Percentiles rank a stretch among this genome's conserved stretches.
phyloP scores from a whole-genome alignment of 163 green algal genomes.

The Picocystis sp. region DNA sequence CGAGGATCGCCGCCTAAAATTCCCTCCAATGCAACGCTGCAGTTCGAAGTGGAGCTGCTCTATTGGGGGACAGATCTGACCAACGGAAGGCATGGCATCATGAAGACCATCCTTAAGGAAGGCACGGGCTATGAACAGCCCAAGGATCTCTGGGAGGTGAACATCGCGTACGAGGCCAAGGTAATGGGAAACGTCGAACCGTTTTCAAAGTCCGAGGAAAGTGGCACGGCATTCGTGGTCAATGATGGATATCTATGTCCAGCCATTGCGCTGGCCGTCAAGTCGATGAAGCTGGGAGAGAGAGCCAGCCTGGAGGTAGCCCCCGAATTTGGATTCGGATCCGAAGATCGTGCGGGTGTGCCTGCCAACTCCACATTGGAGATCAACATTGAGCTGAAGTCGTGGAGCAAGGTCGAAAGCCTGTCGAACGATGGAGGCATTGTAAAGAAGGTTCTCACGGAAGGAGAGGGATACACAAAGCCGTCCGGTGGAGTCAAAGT shows the following conservation, averaged over 20 bases:
- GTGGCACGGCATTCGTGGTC: constrained; percentile 13
- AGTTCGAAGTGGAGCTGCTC: constrained; percentile 65
- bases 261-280: constrained; percentile 31
- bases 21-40: constrained; percentile 53
- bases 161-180: constrained; percentile 21
- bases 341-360: constrained; percentile 23
- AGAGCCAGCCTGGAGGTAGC: constrained; percentile 33
- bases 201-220: constrained; percentile 12
- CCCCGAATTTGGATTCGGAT: constrained; percentile 48
- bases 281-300: constrained; percentile 74
- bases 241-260: constrained; percentile 2
- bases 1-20: constrained; percentile 63
- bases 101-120: constrained; percentile 55
- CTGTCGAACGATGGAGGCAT: constrained; percentile 41
- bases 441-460: constrained; percentile 54
- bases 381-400: constrained; percentile 42
- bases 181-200: constrained; percentile 14
- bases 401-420: constrained; percentile 59
- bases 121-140: constrained; percentile 48
- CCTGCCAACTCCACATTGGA: constrained; percentile 34
- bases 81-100: constrained; percentile 53
- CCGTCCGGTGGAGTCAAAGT: constrained; percentile 48
- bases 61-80: constrained; percentile 29
- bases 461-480: constrained; percentile 45
- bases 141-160: constrained; percentile 39